Conservation (phyloP, 192 early-diverging fungal species). For the Dimargaris xerosporica region DNA sequence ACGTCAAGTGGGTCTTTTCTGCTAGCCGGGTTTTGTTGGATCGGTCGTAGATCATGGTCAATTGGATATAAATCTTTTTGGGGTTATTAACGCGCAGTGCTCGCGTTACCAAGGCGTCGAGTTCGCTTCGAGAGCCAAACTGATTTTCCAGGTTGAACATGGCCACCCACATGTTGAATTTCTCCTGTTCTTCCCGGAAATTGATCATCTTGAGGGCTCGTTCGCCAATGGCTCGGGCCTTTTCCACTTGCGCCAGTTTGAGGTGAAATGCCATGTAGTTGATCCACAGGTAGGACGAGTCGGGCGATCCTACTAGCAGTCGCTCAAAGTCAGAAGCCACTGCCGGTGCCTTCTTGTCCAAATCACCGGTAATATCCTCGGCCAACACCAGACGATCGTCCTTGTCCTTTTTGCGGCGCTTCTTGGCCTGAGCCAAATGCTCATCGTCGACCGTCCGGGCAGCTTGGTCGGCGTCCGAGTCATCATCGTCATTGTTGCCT, state of each 20-base stretch:
- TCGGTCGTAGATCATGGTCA: constrained; percentile 82
- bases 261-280: constrained; percentile 99
- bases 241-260: constrained; percentile 78
- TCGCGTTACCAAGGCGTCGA: constrained; percentile 73
- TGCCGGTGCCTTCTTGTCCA: constrained; percentile 52
- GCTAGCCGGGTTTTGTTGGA: constrained; percentile 55
- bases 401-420: constrained; percentile 41
- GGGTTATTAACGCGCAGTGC: constrained; percentile 75
- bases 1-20: constrained; percentile 52
- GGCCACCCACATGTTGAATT: constrained; percentile 97
- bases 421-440: constrained; percentile 32
- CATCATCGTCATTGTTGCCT: constrained; percentile 19
- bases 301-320: constrained; percentile 81
- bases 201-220: constrained; percentile 84
- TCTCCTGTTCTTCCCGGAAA: constrained; percentile 87
- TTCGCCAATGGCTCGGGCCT: constrained; percentile 86
- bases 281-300: constrained; percentile 96
- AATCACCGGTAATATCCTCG: constrained; percentile 51
- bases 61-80: constrained; percentile 73
- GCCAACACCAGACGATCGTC: constrained; percentile 28
- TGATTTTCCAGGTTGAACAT: constrained; percentile 90
- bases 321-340: constrained; percentile 80
- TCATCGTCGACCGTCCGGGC: constrained; percentile 18
- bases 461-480: constrained; percentile 16
- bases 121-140: constrained; percentile 69